Conservation (phyloP, 768 basidiomycete genomes). For the Mycena indigotica region DNA sequence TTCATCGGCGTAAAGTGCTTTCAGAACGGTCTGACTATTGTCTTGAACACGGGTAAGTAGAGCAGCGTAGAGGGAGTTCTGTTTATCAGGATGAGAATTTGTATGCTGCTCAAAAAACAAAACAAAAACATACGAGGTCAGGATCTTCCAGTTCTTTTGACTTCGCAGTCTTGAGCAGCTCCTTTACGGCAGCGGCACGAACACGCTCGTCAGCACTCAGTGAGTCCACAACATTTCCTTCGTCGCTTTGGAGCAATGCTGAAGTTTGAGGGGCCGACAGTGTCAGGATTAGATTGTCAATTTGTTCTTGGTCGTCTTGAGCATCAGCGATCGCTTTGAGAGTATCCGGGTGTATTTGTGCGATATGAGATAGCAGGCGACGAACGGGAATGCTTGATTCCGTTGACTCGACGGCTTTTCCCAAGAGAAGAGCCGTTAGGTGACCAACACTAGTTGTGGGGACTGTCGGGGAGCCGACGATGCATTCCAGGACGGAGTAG, state of each 20-base stretch:
- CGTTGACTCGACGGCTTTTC: conserved; percentile 24
- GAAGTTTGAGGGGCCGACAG: conserved; percentile 43
- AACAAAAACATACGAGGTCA: conserved; percentile 51
- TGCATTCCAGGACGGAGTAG: conserved; percentile 37
- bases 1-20: conserved; percentile 64
- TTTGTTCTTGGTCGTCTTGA: conserved; percentile 37
- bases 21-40: conserved; percentile 57
- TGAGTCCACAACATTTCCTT: conserved; percentile 55
- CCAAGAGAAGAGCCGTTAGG: conserved; percentile 32
- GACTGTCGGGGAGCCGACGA: conserved; percentile 37
- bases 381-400: conserved; percentile 31
- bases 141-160: conserved; percentile 30
- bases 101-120: not conserved
- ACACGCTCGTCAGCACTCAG: conserved; percentile 61
- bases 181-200: conserved; percentile 61
- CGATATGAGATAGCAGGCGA: conserved; percentile 55
- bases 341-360: conserved; percentile 63
- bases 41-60: conserved; percentile 74
- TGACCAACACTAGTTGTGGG: conserved; percentile 38
- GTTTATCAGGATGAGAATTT: conserved; percentile 6
- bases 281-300: conserved; percentile 61
- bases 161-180: conserved; percentile 45
- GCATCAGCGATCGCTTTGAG: conserved; percentile 47
- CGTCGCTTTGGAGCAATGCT: not conserved
- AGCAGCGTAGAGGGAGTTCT: conserved; percentile 64